A percentile compares a stretch with the other conserved stretches of the same genome.
Conservation (phyloP, 2,329 filamentous ascomycete species). For the Exophiala spinifera region DNA sequence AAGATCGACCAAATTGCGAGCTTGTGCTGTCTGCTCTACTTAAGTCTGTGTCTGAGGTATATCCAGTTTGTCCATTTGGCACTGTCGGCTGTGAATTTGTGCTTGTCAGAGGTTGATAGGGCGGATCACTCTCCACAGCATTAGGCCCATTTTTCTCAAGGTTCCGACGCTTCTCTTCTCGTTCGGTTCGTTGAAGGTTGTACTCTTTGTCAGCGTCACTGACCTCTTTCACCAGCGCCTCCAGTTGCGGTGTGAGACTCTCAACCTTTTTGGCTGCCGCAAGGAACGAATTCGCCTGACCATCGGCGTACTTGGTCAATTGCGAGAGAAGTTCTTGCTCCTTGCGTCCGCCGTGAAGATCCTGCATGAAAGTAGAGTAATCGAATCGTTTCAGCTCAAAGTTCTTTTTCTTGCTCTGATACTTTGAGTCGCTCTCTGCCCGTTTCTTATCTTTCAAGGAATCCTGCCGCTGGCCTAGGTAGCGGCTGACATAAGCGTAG, state of each 20-base stretch:
- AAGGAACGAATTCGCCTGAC: conserved; percentile 80
- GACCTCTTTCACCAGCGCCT: conserved; percentile 86
- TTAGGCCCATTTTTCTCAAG: conserved; percentile 75
- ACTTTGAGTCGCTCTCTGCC: conserved; percentile 91
- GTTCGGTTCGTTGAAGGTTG: conserved; percentile 88
- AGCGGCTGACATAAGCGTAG: conserved; percentile 90
- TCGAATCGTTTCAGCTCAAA: conserved; percentile 98
- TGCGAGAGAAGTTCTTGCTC: conserved; percentile 96
- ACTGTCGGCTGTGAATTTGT: conserved; percentile 32
- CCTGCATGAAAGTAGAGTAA: conserved; percentile 98
- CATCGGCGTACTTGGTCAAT: conserved; percentile 88
- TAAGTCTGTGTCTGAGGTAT: conserved; percentile 65
- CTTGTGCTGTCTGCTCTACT: conserved; percentile 71
- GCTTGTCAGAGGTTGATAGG: conserved; percentile 47
- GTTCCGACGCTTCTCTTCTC: conserved; percentile 87
- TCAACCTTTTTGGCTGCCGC: conserved; percentile 83
- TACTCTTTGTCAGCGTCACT: conserved; percentile 93
- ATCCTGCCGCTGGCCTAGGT: conserved; percentile 93
- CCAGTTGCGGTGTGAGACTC: conserved; percentile 78
- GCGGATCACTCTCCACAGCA: conserved; percentile 67
- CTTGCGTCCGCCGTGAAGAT: conserved; percentile 97
- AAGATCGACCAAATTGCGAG: conserved; percentile 58
- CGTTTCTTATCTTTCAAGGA: conserved; percentile 97
- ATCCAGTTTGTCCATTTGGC: conserved; percentile 47
- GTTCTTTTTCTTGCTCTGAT: conserved; percentile 86